A percentile compares a stretch with the other conserved stretches of the same genome.
Evolutionary conservation across 371 early-diverging fungal species (phyloP).

Genomic region (Rhizomucor pusillus): DNA sequence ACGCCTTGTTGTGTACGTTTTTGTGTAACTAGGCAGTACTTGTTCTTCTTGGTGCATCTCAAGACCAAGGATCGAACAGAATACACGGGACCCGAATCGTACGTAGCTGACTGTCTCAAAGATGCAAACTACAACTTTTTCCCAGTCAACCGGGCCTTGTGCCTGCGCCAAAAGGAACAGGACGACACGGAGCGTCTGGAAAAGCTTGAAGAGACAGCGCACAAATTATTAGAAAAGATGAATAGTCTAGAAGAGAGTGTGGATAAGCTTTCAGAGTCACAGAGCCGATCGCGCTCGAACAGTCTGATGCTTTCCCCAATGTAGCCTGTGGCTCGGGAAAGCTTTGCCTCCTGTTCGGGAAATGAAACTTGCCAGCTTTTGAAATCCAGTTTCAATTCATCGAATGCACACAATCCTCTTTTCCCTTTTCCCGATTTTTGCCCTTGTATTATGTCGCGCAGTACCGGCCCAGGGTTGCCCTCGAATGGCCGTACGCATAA

Average conservation of each 20-base stretch:
- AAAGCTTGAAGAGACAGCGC: constrained; percentile 34
- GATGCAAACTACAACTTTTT: constrained; percentile 51
- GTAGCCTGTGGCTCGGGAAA: constrained; percentile 9
- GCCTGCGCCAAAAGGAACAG: constrained; percentile 27
- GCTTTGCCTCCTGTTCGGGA: too few species aligned
- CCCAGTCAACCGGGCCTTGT: constrained; percentile 55
- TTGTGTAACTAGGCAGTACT: constrained; percentile 42
- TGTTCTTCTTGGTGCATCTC: constrained; percentile 56
- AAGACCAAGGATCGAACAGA: constrained; percentile 55
- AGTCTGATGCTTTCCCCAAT: constrained; percentile 37
- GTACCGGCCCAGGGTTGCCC: neutral
- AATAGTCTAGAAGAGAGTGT: constrained; percentile 24
- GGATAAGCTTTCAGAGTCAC: constrained; percentile 25
- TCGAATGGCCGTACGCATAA: constrained; percentile 5
- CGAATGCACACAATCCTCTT: neutral
- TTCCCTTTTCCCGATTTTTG: constrained; percentile 2
- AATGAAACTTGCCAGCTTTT: too few species aligned
- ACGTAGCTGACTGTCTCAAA: constrained; percentile 44
- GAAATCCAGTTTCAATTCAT: neutral
- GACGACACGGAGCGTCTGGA: constrained; percentile 35
- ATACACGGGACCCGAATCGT: constrained; percentile 57
- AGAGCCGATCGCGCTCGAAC: constrained; percentile 29
- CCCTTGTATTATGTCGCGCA: constrained; percentile 7
- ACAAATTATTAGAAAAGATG: constrained; percentile 23
- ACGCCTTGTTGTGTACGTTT: too few species aligned